phyloP scores from a whole-genome alignment of 2,329 filamentous ascomycete species.

The Colletotrichum orchidophilum region DNA sequence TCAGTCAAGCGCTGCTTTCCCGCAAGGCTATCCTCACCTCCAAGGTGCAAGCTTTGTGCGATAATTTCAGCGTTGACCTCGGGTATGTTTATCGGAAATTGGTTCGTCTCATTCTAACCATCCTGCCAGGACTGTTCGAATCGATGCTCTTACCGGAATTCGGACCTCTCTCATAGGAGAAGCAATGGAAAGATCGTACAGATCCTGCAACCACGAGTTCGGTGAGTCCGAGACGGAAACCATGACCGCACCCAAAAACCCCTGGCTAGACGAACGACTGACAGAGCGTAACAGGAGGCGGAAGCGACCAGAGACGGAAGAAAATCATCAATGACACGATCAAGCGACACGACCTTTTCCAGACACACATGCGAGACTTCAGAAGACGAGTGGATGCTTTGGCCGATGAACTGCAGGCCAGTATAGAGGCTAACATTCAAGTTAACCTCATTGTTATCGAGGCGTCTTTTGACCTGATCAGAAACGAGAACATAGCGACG shows the following conservation, averaged over 20 bases:
- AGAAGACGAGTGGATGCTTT: constrained; percentile 36
- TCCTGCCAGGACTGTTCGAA: constrained; percentile 42
- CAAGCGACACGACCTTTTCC: constrained; percentile 41
- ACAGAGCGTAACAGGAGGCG: constrained; percentile 40
- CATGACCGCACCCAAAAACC: too few species aligned
- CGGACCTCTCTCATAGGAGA: constrained; percentile 49
- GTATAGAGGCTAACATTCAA: constrained; percentile 31
- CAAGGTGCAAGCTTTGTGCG: constrained; percentile 40
- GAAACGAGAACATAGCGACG: constrained; percentile 46
- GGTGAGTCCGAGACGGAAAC: constrained; percentile 42
- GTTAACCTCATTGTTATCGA: constrained; percentile 40
- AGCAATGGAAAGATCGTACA: constrained; percentile 48
- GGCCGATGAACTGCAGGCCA: constrained; percentile 37
- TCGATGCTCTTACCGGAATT: constrained; percentile 46
- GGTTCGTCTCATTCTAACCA: not conserved
- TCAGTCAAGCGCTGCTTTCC: constrained; percentile 41
- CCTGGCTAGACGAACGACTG: not conserved
- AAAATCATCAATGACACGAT: constrained; percentile 44
- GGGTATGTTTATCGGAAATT: not conserved
- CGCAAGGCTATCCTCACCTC: constrained; percentile 40
- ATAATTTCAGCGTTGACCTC: constrained; percentile 36
- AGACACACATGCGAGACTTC: constrained; percentile 40
- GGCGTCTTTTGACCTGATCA: constrained; percentile 46
- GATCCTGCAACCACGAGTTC: constrained; percentile 40
- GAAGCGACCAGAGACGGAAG: constrained; percentile 46